Conservation (phyloP, 2,329 filamentous ascomycete genomes). For the Nigrospora sphaerica region DNA sequence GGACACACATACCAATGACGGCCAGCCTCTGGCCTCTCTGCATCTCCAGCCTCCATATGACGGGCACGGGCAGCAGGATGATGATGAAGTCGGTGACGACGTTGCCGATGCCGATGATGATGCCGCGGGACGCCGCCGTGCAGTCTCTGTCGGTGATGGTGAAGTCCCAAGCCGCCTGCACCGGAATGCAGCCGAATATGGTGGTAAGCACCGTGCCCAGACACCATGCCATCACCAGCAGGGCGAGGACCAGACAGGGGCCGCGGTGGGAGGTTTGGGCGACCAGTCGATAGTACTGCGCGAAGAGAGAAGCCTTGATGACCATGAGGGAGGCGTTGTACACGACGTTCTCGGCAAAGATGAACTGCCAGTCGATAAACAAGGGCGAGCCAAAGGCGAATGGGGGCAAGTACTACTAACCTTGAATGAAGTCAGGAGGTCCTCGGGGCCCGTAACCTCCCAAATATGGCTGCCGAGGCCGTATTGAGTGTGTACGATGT, state of each 20-base stretch:
- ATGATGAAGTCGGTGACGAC: conserved; percentile 1
- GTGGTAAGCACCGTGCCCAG: background rate
- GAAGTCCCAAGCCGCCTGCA: background rate
- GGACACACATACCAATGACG: background rate
- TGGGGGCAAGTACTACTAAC: background rate
- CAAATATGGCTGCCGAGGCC: background rate
- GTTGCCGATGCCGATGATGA: background rate
- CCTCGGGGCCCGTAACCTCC: background rate
- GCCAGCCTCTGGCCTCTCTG: background rate
- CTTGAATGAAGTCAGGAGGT: background rate
- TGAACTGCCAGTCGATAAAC: background rate
- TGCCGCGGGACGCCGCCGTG: background rate
- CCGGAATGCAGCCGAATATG: background rate
- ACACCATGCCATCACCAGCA: background rate
- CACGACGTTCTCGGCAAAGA: conserved; percentile 9
- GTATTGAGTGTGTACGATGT: background rate
- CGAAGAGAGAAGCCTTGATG: conserved; percentile 22
- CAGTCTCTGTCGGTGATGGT: background rate
- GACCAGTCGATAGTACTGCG: conserved; percentile 23
- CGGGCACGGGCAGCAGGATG: background rate
- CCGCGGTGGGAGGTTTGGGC: background rate
- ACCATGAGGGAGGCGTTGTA: conserved; percentile 22
- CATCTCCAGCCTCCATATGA: background rate
- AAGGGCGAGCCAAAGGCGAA: background rate
- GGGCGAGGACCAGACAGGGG: background rate